phyloP scores from a whole-genome alignment of 2,329 filamentous ascomycete genomes.

The Calonectria leucothoes region DNA sequence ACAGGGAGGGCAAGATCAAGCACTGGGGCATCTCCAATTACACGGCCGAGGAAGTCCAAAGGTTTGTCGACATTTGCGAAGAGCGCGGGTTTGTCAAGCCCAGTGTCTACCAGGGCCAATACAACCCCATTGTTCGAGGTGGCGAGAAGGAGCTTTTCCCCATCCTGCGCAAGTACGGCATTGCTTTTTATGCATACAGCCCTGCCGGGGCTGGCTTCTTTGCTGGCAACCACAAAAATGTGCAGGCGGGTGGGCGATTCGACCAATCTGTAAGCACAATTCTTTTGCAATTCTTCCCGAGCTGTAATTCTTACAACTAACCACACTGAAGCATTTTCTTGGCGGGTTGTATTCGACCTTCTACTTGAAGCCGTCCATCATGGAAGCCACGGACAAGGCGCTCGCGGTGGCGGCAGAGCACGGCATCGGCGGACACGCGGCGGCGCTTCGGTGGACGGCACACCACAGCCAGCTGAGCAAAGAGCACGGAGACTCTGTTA shows the following conservation, averaged over 20 bases:
- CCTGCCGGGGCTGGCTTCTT: conserved; percentile 39
- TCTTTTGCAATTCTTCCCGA: not conserved
- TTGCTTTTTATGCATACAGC: conserved; percentile 58
- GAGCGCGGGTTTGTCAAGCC: conserved; percentile 55
- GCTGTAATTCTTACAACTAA: not conserved
- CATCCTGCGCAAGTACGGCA: conserved; percentile 52
- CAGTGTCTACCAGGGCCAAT: conserved; percentile 59
- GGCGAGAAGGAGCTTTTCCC: conserved; percentile 58
- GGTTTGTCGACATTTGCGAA: conserved; percentile 56
- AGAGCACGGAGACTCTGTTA: conserved; percentile 49
- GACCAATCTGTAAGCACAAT: conserved; percentile 36
- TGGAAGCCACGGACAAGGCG: conserved; percentile 41
- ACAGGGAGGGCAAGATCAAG: conserved; percentile 56
- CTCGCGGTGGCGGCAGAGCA: conserved; percentile 43
- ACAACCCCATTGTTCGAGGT: conserved; percentile 57
- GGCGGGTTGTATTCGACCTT: conserved; percentile 40
- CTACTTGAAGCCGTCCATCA: conserved; percentile 45
- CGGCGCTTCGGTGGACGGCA: conserved; percentile 55
- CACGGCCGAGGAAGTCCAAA: conserved; percentile 54
- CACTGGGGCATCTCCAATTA: conserved; percentile 61
- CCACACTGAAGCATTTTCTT: not conserved
- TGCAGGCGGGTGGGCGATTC: conserved; percentile 34
- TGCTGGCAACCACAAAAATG: conserved; percentile 37
- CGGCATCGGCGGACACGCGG: conserved; percentile 52
- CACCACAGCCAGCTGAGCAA: conserved; percentile 49